phyloP scores from a whole-genome alignment of 495 filamentous ascomycete genomes.

The Cetradonia linearis region DNA sequence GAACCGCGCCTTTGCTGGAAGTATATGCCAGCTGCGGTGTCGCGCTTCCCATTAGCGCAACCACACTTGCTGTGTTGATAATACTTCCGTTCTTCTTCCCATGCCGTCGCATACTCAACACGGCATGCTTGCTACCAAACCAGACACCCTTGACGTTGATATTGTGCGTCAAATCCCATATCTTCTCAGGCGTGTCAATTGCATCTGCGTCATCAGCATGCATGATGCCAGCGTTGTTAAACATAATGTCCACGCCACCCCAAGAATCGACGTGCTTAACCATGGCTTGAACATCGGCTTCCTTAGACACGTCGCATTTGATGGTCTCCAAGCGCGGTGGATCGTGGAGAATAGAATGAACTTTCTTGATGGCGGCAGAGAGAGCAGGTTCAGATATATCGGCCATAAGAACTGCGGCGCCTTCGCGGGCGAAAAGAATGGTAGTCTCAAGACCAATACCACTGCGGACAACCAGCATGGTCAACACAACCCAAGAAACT shows the following conservation, averaged over 20 bases:
- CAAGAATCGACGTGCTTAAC: constrained; percentile 66
- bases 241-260: constrained; percentile 92
- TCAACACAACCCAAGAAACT: not conserved
- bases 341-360: constrained; percentile 53
- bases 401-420: constrained; percentile 74
- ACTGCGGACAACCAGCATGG: constrained; percentile 32
- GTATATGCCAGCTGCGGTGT: constrained; percentile 95
- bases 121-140: constrained; percentile 90
- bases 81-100: constrained; percentile 68
- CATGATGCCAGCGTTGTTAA: constrained; percentile 99
- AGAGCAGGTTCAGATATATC: constrained; percentile 71
- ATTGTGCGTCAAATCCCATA: constrained; percentile 89
- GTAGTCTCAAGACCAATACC: constrained; percentile 93
- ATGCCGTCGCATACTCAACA: constrained; percentile 69
- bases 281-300: constrained; percentile 58
- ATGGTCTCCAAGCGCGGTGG: constrained; percentile 51
- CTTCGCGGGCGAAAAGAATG: constrained; percentile 86
- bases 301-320: constrained; percentile 58
- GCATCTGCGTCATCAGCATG: constrained; percentile 81
- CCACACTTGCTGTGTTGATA: constrained; percentile 92
- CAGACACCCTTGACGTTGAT: constrained; percentile 99
- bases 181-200: constrained; percentile 69
- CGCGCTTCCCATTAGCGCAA: constrained; percentile 85
- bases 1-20: constrained; percentile 85
- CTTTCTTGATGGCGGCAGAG: constrained; percentile 55